A percentile compares a stretch with the other conserved stretches of the same genome.
These are phyloP conservation scores for Polytrichum formosum DNA, from an alignment of 225 moss, liverwort and hornwort species.

Conservation along the genomic window DNA sequence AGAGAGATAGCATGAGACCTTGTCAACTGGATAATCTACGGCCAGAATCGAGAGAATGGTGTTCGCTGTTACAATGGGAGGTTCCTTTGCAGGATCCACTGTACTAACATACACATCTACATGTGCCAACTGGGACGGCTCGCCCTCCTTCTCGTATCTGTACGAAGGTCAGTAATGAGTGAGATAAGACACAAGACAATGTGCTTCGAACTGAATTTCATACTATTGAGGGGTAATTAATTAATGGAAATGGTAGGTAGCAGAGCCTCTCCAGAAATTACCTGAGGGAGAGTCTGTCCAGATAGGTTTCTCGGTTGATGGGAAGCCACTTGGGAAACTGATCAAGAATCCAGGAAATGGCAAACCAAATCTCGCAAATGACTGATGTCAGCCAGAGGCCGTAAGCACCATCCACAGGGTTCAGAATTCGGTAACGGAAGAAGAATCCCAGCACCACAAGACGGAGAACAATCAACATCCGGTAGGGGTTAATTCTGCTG, in stretches of 20 bases:
- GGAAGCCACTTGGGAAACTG: conserved; percentile 98
- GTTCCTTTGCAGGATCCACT: conserved; percentile 89
- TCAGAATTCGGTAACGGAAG: conserved; percentile 79
- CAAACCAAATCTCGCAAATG: conserved; percentile 93
- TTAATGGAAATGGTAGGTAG: too few relatives aligned
- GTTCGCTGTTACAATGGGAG: conserved; percentile 90
- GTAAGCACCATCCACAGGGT: conserved; percentile 61
- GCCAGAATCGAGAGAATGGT: conserved; percentile 85
- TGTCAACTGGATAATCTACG: conserved; percentile 91
- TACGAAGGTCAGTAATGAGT: background rate
- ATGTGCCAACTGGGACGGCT: conserved; percentile 59
- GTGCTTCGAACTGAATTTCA: too few relatives aligned
- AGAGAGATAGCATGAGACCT: conserved; percentile 91
- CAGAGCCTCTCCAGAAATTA: conserved; percentile 6
- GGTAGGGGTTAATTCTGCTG: conserved; percentile 83
- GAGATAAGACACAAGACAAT: too few relatives aligned
- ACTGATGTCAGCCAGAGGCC: conserved; percentile 94
- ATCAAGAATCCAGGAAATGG: conserved; percentile 94
- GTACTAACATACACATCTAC: conserved; percentile 92
- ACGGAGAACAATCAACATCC: conserved; percentile 75
- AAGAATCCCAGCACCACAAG: conserved; percentile 77
- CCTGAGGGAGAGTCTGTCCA: conserved; percentile 82
- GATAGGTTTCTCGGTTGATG: conserved; percentile 83
- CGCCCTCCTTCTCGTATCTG: conserved; percentile 79
- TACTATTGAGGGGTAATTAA: too few relatives aligned